These are phyloP conservation scores for Hydrangea macrophylla DNA, from an alignment of 148 eudicot species.

Conservation along the genomic window DNA sequence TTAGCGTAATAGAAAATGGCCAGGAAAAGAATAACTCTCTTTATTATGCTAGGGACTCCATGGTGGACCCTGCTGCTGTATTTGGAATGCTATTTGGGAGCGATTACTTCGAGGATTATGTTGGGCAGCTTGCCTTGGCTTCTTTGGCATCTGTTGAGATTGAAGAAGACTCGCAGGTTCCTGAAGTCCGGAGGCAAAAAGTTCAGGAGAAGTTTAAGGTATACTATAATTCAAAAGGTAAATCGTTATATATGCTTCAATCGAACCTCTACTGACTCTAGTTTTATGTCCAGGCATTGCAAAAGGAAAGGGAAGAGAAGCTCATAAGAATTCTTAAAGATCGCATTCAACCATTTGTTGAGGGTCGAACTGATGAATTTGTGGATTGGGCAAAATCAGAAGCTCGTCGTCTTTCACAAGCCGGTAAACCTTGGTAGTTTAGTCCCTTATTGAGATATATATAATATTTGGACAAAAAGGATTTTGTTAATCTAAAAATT, in stretches of 20 bases:
- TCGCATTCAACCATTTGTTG: slow-evolving; percentile 74
- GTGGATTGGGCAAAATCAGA: slow-evolving; percentile 74
- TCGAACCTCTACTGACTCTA: too few species aligned
- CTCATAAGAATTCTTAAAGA: slow-evolving; percentile 55
- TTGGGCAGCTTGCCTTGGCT: slow-evolving; percentile 83
- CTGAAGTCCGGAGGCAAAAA: slow-evolving; percentile 62
- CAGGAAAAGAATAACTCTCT: not conserved
- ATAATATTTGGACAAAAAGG: too few species aligned
- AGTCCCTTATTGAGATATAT: not conserved
- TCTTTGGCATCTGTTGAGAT: slow-evolving; percentile 54
- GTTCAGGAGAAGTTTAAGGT: slow-evolving; percentile 81
- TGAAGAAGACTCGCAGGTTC: slow-evolving; percentile 53
- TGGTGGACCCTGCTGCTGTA: slow-evolving; percentile 90
- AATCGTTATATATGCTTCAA: slow-evolving; percentile 2
- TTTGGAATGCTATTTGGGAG: slow-evolving; percentile 96
- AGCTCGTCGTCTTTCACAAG: slow-evolving; percentile 74
- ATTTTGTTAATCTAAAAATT: too few species aligned
- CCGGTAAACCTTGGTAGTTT: slow-evolving; percentile 63
- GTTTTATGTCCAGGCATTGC: slow-evolving; percentile 50
- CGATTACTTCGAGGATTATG: slow-evolving; percentile 80
- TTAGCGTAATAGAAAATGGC: not conserved
- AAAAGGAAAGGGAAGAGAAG: slow-evolving; percentile 77
- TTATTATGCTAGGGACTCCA: slow-evolving; percentile 59
- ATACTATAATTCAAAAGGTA: slow-evolving; percentile 3
- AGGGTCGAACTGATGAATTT: slow-evolving; percentile 64